Percentiles rank a stretch among this genome's conserved stretches.
phyloP scores from a whole-genome alignment of 495 filamentous ascomycete species.

The Penicillium antarcticum region DNA sequence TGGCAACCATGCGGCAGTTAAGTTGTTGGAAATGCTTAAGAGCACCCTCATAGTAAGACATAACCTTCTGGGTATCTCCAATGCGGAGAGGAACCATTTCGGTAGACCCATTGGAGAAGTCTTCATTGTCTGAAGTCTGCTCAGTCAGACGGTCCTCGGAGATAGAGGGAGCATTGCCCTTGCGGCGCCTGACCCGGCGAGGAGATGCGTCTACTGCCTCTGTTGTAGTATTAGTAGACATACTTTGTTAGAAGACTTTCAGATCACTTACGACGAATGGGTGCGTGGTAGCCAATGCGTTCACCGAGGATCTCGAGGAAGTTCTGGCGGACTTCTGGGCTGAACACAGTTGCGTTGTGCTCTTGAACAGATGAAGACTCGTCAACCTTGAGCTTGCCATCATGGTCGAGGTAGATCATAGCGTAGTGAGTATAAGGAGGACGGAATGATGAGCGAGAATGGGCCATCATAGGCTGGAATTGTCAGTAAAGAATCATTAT shows the following conservation, averaged over 20 bases:
- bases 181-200: conserved; percentile 35
- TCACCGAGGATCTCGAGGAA: conserved; percentile 38
- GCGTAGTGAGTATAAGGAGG: conserved; percentile 39
- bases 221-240: not conserved
- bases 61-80: conserved; percentile 36
- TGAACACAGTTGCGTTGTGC: conserved; percentile 34
- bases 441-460: conserved; percentile 25
- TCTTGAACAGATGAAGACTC: conserved; percentile 39
- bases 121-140: conserved; percentile 25
- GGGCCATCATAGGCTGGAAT: conserved; percentile 29
- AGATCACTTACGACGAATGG: conserved; percentile 27
- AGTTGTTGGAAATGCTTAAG: conserved; percentile 71
- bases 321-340: conserved; percentile 33
- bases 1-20: conserved; percentile 64
- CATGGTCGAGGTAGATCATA: conserved; percentile 42
- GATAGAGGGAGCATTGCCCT: conserved; percentile 20
- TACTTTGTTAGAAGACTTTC: not conserved
- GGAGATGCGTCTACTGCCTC: conserved; percentile 19
- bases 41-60: conserved; percentile 38
- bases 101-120: conserved; percentile 20
- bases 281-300: conserved; percentile 28
- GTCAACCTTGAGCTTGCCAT: conserved; percentile 33
- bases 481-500: not conserved
- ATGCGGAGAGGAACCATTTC: conserved; percentile 38
- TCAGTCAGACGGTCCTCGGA: conserved; percentile 21